phyloP scores from a whole-genome alignment of 148 eudicot genomes.

The Rhododendron ovatum region DNA sequence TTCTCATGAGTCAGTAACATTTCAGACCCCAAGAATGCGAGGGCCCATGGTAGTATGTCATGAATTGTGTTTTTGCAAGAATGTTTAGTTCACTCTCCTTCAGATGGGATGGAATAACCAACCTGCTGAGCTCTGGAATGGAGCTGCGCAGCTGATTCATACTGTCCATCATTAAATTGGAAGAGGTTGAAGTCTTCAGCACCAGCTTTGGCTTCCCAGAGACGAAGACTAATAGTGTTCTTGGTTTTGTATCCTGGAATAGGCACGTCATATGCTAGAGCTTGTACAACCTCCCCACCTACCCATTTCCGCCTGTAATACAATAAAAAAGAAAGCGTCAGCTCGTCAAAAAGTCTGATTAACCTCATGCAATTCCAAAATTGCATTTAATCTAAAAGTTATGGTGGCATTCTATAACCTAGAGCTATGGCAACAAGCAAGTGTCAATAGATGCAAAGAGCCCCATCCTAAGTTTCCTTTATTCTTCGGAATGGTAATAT shows the following conservation, averaged over 20 bases:
- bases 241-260: constrained; percentile 97
- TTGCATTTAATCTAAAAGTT: not conserved
- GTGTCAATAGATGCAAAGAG: not conserved
- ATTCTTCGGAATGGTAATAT: not conserved
- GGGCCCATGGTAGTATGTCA: not conserved
- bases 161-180: constrained; percentile 90
- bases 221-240: constrained; percentile 93
- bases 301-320: constrained; percentile 78
- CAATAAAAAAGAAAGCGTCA: constrained; percentile 7
- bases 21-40: not conserved
- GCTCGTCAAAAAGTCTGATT: not conserved
- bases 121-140: constrained; percentile 95
- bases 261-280: constrained; percentile 96
- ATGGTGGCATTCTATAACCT: not conserved
- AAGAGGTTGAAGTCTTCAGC: constrained; percentile 77
- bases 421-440: not conserved
- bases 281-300: constrained; percentile 88
- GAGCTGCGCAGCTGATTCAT: constrained; percentile 80
- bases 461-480: not conserved
- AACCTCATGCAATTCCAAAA: not conserved
- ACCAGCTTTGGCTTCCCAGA: constrained; percentile 98
- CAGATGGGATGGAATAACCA: constrained; percentile 5
- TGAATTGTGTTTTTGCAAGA: not conserved
- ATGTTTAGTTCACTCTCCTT: not conserved
- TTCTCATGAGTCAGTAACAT: not conserved